Base-by-base conservation (phyloP, 768 basidiomycete genomes). In the Tylopilus rubrobrunneus region DNA sequence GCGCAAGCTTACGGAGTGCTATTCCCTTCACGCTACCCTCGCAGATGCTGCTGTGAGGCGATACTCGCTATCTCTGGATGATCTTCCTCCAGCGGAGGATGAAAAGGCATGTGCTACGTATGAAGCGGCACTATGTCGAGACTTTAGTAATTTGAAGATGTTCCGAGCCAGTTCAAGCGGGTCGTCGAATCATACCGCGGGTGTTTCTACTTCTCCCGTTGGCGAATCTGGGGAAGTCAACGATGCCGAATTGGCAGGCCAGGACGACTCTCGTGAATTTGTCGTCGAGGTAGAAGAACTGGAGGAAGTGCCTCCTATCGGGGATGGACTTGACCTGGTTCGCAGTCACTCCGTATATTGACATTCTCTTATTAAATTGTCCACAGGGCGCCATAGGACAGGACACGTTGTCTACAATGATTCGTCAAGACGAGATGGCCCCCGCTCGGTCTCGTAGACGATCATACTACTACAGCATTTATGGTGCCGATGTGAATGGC, bases 321-420 rank as follows among this genome's bases (percentile, higher is more conserved):
- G 19, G 4, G 66, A 62, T 40, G 67, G 53, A 9, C 61, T 39
- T 48, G 68, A 69, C 42, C 56, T 67, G 57, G 64, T 71, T 57
- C 45, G 65, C 33, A 23, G 28, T 40, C 40, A 8, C 14, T 50
- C 53, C 29, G 36, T 43, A 41, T 52, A 5, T 2, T 44, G 40
- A 7, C 45, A 31, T 42, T 45, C 17, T 45, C 47, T 31, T 50
- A 44, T 55, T 56, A 36, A 59, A 57, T 51, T 34, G 31, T 53
- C 45, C 51, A 17, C 58, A 89, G 87, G 87, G 87, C n/a, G 59
- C 62, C 7, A 85, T 89, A 48, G 79, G 85, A 17, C 86, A 89
- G 58, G 87, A 90, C 61, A 81, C 86, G 7, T 73, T 90, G 40
- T 79, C 82, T 48, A 72, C 79, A 17, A 87, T 88, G 84, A 89